Percentiles rank a stretch among this genome's conserved stretches.
phyloP scores from a whole-genome alignment of 2,329 filamentous ascomycete species.

The Colletotrichum neosansevieriae region DNA sequence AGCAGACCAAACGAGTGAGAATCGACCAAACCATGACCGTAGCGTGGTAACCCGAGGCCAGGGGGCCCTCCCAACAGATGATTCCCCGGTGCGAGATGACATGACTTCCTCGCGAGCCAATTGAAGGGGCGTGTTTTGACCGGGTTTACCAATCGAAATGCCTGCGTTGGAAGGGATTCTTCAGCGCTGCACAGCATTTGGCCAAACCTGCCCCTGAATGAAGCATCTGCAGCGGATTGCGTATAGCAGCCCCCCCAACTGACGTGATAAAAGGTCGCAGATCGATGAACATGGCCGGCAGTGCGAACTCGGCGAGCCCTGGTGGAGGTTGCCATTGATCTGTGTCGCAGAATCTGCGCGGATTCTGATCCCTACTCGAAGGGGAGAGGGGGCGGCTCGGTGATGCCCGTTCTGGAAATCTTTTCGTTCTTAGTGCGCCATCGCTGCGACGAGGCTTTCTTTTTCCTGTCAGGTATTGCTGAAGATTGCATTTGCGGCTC shows the following conservation, averaged over 20 bases:
- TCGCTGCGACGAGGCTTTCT: too few relatives aligned
- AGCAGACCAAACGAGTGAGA: neutral
- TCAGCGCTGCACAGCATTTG: conserved; percentile 3
- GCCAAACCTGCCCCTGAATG: conserved; percentile 10
- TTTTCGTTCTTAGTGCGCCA: neutral
- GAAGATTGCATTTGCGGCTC: too few relatives aligned
- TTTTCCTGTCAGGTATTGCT: too few relatives aligned
- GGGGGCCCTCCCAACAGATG: too few relatives aligned
- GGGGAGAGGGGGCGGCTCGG: neutral
- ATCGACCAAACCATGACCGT: too few relatives aligned
- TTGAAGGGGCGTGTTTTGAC: neutral
- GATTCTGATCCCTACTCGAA: conserved; percentile 2
- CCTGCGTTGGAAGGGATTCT: neutral
- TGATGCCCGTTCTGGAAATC: neutral
- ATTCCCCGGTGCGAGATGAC: conserved; percentile 3
- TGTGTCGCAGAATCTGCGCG: conserved; percentile 13
- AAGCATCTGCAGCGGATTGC: neutral
- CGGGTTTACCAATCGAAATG: conserved; percentile 9
- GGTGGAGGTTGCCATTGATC: neutral
- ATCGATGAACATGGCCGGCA: conserved; percentile 3
- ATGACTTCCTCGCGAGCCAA: neutral
- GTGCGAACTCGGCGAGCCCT: neutral
- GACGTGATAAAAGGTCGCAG: conserved; percentile 4
- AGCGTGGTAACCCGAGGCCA: too few relatives aligned
- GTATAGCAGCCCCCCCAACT: too few relatives aligned